A percentile compares a stretch with the other conserved stretches of the same genome.
Conservation (phyloP, 164 flowering plant genomes). For the Amborella trichopoda region DNA sequence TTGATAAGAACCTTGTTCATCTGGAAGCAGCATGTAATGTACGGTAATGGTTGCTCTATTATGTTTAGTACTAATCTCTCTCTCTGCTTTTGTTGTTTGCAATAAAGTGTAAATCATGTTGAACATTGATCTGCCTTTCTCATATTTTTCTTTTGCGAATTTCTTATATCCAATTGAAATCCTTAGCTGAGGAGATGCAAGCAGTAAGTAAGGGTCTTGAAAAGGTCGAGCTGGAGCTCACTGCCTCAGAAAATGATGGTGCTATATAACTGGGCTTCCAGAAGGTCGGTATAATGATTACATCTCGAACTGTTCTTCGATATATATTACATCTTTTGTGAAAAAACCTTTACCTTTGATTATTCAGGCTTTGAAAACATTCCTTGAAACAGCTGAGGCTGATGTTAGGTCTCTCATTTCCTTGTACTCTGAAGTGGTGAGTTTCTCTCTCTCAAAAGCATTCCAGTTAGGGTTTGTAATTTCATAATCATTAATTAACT, state of each 20-base stretch:
- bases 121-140: conserved; percentile 3
- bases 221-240: conserved; percentile 91
- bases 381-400: conserved; percentile 96
- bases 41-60: too few species aligned
- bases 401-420: conserved; percentile 86
- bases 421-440: conserved; percentile 94
- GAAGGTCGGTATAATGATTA: conserved; percentile 77
- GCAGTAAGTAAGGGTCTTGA: conserved; percentile 98
- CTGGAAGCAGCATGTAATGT: too few species aligned
- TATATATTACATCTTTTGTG: too few species aligned
- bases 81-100: conserved; percentile 5
- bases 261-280: conserved; percentile 68
- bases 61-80: neutral
- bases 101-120: too few species aligned
- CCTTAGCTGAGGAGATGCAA: conserved; percentile 99
- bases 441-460: conserved; percentile 9
- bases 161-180: conserved; percentile 75
- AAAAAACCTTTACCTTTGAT: too few species aligned
- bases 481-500: too few species aligned
- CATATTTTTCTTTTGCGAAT: neutral
- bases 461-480: neutral
- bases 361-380: conserved; percentile 65
- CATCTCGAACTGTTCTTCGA: too few species aligned
- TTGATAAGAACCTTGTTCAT: too few species aligned
- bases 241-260: conserved; percentile 88